These are phyloP conservation scores for Geranomyces variabilis DNA, from an alignment of 192 early-diverging fungal genomes.

Conservation along the genomic window DNA sequence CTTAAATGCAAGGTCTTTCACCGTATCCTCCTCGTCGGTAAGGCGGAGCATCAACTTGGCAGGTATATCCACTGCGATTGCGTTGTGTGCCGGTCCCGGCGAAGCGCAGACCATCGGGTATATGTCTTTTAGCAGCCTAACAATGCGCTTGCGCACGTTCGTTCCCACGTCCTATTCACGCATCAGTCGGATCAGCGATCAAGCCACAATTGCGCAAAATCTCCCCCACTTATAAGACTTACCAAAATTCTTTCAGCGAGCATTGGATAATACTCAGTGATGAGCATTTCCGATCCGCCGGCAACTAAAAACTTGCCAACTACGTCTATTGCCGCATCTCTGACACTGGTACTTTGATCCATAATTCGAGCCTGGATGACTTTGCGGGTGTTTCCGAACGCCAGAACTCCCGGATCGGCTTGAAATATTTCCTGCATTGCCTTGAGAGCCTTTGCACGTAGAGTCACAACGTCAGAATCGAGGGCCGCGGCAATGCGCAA, in stretches of 20 bases:
- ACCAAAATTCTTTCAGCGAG: slow-evolving; percentile 80
- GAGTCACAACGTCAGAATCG: slow-evolving; percentile 66
- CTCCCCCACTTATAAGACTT: slow-evolving; percentile 8
- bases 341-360: slow-evolving; percentile 81
- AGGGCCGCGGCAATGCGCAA: slow-evolving; percentile 65
- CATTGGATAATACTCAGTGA: slow-evolving; percentile 76
- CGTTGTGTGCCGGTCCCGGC: neutral
- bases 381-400: slow-evolving; percentile 63
- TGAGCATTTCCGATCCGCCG: slow-evolving; percentile 57
- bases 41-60: slow-evolving; percentile 39
- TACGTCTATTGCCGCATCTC: slow-evolving; percentile 90
- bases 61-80: slow-evolving; percentile 38
- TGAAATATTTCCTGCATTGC: slow-evolving; percentile 76
- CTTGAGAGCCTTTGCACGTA: slow-evolving; percentile 77
- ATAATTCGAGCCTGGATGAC: slow-evolving; percentile 77
- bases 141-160: slow-evolving; percentile 85
- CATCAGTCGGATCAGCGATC: neutral
- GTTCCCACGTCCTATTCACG: slow-evolving; percentile 75
- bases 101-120: slow-evolving; percentile 41
- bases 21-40: slow-evolving; percentile 52
- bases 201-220: neutral
- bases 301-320: slow-evolving; percentile 78
- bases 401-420: slow-evolving; percentile 67
- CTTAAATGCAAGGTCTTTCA: slow-evolving; percentile 62
- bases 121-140: slow-evolving; percentile 78